Evolutionary conservation across 129 eudicot genomes (phyloP), one percentile per base, ranked within the genome.

Genomic region (Deinandra increscens): DNA sequence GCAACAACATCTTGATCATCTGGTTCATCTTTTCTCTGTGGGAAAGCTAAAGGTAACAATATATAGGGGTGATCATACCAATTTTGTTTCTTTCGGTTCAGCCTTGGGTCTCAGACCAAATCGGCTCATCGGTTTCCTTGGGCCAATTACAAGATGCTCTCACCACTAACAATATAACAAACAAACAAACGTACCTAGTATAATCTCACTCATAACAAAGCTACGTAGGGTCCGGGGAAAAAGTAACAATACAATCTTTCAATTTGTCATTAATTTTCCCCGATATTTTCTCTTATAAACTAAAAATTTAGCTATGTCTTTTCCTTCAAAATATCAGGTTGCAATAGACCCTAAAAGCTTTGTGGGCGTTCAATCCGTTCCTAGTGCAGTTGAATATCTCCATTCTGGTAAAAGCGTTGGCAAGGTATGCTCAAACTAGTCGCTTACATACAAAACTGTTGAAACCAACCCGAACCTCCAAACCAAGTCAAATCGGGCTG

Each of bases 351-450:
- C 95, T 13, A 92, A 78, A 80, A 66, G 74, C 23, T 92, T 92
- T 58, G 53, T 70, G 63, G 92, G 98, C 45, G 70, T 92, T 72
- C 84, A 78, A 37, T 89, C 98, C 1, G 92, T 84, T 81, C 85
- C 90, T 39, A 91, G 86, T 89, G 98, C 98, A 65, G 98, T 86
- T 75, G 96, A 92, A 69, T 82, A 92, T 77, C 96, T 92, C 42
- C 98, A 92, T 87, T 89, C 98, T 60, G 98, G 98, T 64, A 86
- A 79, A 79, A 92, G 98, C 44, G 84, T 90, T 44, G 98, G 98
- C 80, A 92, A 92, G 98, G 96, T 92, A 86, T 37, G 59, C 37
- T 50, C 68, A 38, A 26, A 46, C 36, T 9, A 39, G 46, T 7
- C 2, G 46, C 6, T 42, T 42, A 10, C 31, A 42, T 42, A 10